Conservation (phyloP, 2,329 filamentous ascomycete species). For the Alternaria sp. region DNA sequence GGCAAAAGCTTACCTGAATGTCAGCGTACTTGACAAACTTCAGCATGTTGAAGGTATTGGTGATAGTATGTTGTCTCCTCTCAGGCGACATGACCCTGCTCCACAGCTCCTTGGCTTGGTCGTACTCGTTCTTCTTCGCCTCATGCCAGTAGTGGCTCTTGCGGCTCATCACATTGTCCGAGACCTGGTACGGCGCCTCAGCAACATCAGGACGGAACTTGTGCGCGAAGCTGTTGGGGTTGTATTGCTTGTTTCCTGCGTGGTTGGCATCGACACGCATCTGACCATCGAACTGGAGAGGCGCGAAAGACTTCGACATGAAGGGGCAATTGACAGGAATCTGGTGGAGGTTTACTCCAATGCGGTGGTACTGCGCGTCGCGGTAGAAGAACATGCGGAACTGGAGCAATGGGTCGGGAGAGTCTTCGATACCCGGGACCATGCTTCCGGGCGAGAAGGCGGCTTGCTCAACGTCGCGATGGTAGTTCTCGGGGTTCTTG, state of each 20-base stretch:
- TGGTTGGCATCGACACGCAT: constrained; percentile 58
- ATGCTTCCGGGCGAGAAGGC: constrained; percentile 59
- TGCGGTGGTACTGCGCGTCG: constrained; percentile 60
- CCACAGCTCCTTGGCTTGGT: constrained; percentile 59
- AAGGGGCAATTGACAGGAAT: constrained; percentile 56
- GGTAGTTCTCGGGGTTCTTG: constrained; percentile 62
- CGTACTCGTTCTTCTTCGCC: constrained; percentile 60
- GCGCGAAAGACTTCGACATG: constrained; percentile 55
- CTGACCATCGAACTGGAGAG: constrained; percentile 58
- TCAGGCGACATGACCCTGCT: constrained; percentile 55
- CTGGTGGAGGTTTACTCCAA: constrained; percentile 60
- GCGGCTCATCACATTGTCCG: constrained; percentile 58
- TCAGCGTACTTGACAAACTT: constrained; percentile 52
- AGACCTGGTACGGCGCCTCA: constrained; percentile 58
- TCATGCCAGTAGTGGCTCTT: constrained; percentile 64
- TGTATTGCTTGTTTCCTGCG: constrained; percentile 58
- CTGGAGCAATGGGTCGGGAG: constrained; percentile 27
- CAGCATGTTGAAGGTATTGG: constrained; percentile 58
- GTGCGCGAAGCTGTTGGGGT: constrained; percentile 59
- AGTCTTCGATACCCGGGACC: constrained; percentile 59
- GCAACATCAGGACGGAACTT: constrained; percentile 61
- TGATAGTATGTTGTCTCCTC: constrained; percentile 54
- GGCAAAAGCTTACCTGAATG: constrained; percentile 47
- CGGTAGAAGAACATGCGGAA: constrained; percentile 38
- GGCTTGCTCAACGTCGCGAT: constrained; percentile 48